Base-by-base conservation (phyloP, 2,329 filamentous ascomycete species). In the Neofusicoccum umdonicola region DNA sequence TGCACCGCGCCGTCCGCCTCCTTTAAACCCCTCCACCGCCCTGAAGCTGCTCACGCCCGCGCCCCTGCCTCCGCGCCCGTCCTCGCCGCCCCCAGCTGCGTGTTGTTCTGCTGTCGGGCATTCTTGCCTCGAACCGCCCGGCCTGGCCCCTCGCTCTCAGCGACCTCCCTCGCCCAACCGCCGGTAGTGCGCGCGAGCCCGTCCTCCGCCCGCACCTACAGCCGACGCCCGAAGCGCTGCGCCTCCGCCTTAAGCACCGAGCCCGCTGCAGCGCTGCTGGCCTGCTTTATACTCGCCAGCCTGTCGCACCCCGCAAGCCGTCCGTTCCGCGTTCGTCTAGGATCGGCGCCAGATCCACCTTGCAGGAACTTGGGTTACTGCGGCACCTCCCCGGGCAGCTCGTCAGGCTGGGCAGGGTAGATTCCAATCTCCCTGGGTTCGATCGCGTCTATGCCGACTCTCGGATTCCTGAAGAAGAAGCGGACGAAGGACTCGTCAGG, bases 381-480 rank as follows among this genome's bases (percentile, higher is more conserved):
- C 64, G 64, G 64, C 64, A 48, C 50, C 48, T 62, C 64, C 58
- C 56, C 64, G 66, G 66, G 66, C 62, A 63, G 64, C 67, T 48
- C 54, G 27, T 51, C 50, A 61, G 42, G 68, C 68, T 67, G 70
- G 70, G 69, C 70, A 68, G 67, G 70, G 69, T 67, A 67, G 67
- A 70, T 69, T 73, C 69, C 69, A 48, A 41, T 45, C 51, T 41
- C 63, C 64, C 64, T 66, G 64, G 39, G 48, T 37, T 65, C 47
- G 57, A 64, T 68, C 64, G 74, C 74, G 69, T 71, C 73, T 79
- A 98, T 99, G 95, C 95, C 93, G 88, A 91, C 87, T 80, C 87
- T 97, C 84, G 92, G 92, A 80, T 93, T 97, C 77, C 88, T 98
- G 78, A 97, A 97, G 87, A 98, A 97, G 87, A 97, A 96, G 87